These are phyloP conservation scores for Amylocystis lapponica DNA, from an alignment of 768 basidiomycete species.

Conservation along the genomic window DNA sequence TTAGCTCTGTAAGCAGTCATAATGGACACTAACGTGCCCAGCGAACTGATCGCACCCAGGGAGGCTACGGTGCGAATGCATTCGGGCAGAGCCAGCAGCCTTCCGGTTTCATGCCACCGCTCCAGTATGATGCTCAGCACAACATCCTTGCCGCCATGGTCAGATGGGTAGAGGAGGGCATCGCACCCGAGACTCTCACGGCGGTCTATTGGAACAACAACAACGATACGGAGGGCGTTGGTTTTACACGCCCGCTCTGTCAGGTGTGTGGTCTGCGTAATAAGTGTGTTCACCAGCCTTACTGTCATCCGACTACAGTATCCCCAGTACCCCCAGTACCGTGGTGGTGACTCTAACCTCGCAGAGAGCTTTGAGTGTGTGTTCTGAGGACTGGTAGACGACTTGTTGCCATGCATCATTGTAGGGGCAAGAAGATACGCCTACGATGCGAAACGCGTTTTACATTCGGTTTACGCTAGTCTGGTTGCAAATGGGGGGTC, in stretches of 20 bases:
- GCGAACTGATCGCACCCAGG: conserved; percentile 1
- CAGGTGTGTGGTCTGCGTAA: conserved; percentile 6
- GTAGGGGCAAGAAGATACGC: too few species aligned
- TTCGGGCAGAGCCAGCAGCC: conserved; percentile 21
- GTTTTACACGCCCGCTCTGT: conserved; percentile 17
- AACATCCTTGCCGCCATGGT: conserved; percentile 27
- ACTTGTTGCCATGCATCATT: too few species aligned
- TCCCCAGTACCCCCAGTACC: conserved; percentile 2
- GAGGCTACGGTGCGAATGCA: conserved; percentile 22
- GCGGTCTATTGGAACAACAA: conserved; percentile 17
- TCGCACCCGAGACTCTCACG: conserved; percentile 21
- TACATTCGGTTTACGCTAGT: too few species aligned
- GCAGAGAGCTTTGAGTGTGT: conserved; percentile 9
- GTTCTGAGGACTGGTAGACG: too few species aligned
- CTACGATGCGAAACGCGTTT: too few species aligned
- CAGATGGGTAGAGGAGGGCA: conserved; percentile 27
- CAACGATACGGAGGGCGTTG: conserved; percentile 14
- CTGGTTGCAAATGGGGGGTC: too few species aligned
- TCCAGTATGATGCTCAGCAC: neutral
- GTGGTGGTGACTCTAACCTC: conserved; percentile 5
- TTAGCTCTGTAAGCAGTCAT: conserved; percentile 4
- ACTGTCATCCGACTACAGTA: conserved; percentile 1
- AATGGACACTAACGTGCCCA: conserved; percentile 4
- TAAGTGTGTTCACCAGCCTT: neutral
- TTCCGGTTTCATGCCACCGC: conserved; percentile 9